Conservation (phyloP, 1,284 basidiomycete genomes). For the Coriolopsis trogii region DNA sequence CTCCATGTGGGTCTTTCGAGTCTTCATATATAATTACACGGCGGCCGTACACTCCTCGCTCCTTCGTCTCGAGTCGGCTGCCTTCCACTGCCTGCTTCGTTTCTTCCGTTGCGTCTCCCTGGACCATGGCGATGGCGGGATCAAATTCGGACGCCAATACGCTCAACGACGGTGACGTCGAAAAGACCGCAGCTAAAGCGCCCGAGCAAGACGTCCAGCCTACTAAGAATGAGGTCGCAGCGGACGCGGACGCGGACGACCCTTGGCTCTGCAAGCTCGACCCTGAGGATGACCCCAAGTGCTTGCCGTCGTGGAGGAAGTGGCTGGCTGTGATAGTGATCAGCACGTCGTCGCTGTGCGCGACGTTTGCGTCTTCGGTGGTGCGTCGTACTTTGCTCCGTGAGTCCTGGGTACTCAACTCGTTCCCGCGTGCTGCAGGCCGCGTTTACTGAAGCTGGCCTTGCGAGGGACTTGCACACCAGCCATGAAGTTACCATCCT, state of each 20-base stretch:
- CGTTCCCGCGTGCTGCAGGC: slow-evolving; percentile 56
- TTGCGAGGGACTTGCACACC: slow-evolving; percentile 62
- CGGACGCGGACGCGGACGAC: neutral
- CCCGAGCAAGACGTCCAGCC: too few species aligned
- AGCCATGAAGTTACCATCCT: slow-evolving; percentile 69
- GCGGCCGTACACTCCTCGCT: too few species aligned
- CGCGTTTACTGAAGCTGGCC: slow-evolving; percentile 64
- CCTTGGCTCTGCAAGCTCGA: slow-evolving; percentile 41
- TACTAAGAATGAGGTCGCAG: neutral
- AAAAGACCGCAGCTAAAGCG: slow-evolving; percentile 13
- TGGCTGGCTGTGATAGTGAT: slow-evolving; percentile 64
- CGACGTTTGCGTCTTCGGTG: slow-evolving; percentile 74
- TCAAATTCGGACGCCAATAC: slow-evolving; percentile 17
- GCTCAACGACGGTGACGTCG: slow-evolving; percentile 16
- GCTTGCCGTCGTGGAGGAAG: slow-evolving; percentile 47
- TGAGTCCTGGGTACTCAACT: neutral
- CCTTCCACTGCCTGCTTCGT: too few species aligned
- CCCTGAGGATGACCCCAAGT: slow-evolving; percentile 55
- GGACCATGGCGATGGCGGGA: neutral
- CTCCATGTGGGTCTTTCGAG: too few species aligned
- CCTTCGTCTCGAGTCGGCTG: too few species aligned
- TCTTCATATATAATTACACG: too few species aligned
- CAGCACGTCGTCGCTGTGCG: slow-evolving; percentile 58
- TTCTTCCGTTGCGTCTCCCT: too few species aligned
- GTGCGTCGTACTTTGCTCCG: slow-evolving; percentile 40